Evolutionary conservation across 495 filamentous ascomycete genomes (phyloP), one percentile per base, ranked within the genome.

Genomic region (Neurospora intermedia): DNA sequence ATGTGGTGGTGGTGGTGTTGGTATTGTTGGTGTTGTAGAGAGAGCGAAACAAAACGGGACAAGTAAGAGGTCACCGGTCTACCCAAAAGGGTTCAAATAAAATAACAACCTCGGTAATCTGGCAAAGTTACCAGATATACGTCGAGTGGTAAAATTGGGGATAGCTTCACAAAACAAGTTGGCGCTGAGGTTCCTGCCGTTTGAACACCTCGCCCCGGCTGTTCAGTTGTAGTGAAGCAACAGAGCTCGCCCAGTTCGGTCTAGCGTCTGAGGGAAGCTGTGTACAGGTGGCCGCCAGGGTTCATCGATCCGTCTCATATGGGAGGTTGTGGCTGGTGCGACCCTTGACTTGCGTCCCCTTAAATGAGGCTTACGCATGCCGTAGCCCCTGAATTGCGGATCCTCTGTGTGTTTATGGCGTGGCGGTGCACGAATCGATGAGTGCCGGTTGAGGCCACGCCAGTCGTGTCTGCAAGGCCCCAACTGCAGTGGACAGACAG

Each of bases 221-320:
- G 35, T 5, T 31, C 54, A 4, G 23, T 31, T 62, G 54, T 15
- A 62, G 48, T 13, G 23, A 59, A 16, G 15, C 48, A 74, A 27
- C 73, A 69, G 40, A 76, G 75, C 75, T 76, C 66, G 1, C 43
- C 75, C 43, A 71, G 75, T 74, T 43, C 4, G 72, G 72, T 62
- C 20, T 74, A 76, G 72, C 74, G 73, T 70, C 66, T 20, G 69
- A 46, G 76, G 69, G 74, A 62, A 62, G 54, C 54, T 62, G 54
- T 62, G 35, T 38, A 62, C 54, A 62, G 54, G 54, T 62, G 54
- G 54, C 54, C 54, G 75, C 73, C 70, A 43, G 20, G 39, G 13
- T 43, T 9, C 15, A 69, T 38, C 27, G 40, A 27, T 27, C 27
- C 27, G 27, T 31, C 38, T 10, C 18, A 69, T 20, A 16, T 38